Evolutionary conservation across 1,284 basidiomycete genomes (phyloP).

Genomic region (Rugosomyces carneus): DNA sequence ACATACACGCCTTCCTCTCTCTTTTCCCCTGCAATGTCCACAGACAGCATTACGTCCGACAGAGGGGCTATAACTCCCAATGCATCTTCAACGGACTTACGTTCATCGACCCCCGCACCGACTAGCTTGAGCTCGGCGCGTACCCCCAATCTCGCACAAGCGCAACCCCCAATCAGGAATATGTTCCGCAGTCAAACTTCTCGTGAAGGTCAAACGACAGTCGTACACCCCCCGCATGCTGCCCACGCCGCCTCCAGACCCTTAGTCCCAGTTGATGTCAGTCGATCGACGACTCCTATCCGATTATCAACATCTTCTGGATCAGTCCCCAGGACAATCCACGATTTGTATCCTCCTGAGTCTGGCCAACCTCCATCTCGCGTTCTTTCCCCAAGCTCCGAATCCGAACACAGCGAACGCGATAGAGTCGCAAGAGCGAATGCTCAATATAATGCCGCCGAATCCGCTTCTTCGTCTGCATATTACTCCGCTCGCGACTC

Average conservation of each 20-base stretch:
- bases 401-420: constrained; percentile 17
- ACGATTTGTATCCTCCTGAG: not conserved
- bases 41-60: constrained; percentile 42
- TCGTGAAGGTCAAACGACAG: constrained; percentile 11
- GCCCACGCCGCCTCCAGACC: constrained; percentile 9
- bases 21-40: constrained; percentile 44
- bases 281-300: constrained; percentile 10
- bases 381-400: constrained; percentile 11
- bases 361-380: not conserved
- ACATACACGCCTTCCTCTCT: constrained; percentile 30
- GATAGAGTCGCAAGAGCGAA: constrained; percentile 27
- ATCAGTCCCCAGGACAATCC: constrained; percentile 7
- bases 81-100: constrained; percentile 15
- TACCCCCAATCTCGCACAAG: constrained; percentile 21
- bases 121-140: constrained; percentile 19
- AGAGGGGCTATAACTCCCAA: constrained; percentile 25
- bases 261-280: constrained; percentile 7
- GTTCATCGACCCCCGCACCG: constrained; percentile 14
- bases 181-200: constrained; percentile 17
- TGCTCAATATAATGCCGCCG: constrained; percentile 28
- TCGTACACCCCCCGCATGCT: constrained; percentile 3
- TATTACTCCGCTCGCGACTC: constrained; percentile 10
- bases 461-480: constrained; percentile 16
- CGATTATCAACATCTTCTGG: constrained; percentile 9
- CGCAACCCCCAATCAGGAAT: constrained; percentile 21